Evolutionary conservation across 169 alveolate genomes (phyloP), one percentile per base, ranked within the genome.

Genomic region (Plasmodium vinckei): DNA sequence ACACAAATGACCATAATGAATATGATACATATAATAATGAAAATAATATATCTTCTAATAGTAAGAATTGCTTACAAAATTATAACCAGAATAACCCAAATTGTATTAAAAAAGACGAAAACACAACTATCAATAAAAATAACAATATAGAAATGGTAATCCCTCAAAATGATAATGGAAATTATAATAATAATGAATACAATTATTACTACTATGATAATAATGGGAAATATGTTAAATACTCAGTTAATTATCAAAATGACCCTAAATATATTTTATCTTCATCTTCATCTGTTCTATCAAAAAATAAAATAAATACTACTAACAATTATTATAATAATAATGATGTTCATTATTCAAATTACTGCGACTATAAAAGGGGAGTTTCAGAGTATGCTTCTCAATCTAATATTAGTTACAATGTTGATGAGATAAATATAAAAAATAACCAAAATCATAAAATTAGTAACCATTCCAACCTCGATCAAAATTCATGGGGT

Each of bases 171-270:
- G 23, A 27, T 63, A 21, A 63, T 2, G 21, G 7, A 0, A 25
- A 63, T 63, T 27, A 63, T 63, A 23, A 63, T 10, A 27, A 25
- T 25, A 12, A 13, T 13, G 54, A 63, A n/a, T 63, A 27, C 53
- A 63, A 63, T n/a, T 63, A 63, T 17, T 63, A 63, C 39, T 63
- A 63, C 51, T 63, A 63, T 63, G 72, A 63, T 33, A 17, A 63
- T 25, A 63, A 63, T 9, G 51, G 51, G 10, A 17, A 27, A 25
- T 63, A 63, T 17, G 23, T 63, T 63, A 25, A 17, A 10, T 63
- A 15, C 23, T 63, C 51, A 63, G 9, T 9, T 25, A 63, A 63
- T 17, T 13, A 21, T 10, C 25, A 63, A 12, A 63, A 33, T 63
- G 25, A 25, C 15, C 39, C 72, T 33, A 63, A 63, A 25, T 12